phyloP scores from a whole-genome alignment of 1,284 basidiomycete genomes.

The Megacollybia platyphylla region DNA sequence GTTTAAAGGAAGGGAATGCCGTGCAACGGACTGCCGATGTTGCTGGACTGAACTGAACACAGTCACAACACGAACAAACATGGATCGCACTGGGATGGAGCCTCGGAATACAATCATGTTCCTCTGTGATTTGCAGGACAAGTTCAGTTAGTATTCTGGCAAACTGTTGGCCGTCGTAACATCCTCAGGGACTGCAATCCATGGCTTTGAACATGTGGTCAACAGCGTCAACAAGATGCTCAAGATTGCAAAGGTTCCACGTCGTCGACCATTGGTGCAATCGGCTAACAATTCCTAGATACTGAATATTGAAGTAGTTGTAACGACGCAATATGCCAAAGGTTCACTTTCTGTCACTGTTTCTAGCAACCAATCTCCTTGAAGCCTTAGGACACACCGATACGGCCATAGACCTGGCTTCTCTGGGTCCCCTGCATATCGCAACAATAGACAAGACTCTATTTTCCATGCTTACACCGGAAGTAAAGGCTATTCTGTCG shows the following conservation, averaged over 20 bases:
- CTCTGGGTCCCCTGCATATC: conserved; percentile 44
- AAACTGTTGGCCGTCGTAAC: conserved; percentile 2
- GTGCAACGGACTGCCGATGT: conserved; percentile 1
- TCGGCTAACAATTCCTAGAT: conserved; percentile 21
- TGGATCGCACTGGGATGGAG: background rate
- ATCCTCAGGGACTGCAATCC: conserved; percentile 35
- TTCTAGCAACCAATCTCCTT: conserved; percentile 2
- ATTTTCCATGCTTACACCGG: conserved; percentile 76
- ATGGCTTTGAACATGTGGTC: conserved; percentile 62
- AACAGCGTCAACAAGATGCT: conserved; percentile 63
- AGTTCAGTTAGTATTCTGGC: conserved; percentile 44
- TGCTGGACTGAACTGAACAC: background rate
- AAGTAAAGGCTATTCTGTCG: conserved; percentile 42
- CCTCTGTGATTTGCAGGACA: conserved; percentile 69
- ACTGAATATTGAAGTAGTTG: conserved; percentile 59
- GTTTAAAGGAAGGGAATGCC: conserved; percentile 13
- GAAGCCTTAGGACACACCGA: conserved; percentile 65
- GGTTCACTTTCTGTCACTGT: conserved; percentile 25
- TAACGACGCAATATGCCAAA: conserved; percentile 77
- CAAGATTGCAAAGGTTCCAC: conserved; percentile 54
- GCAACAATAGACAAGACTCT: conserved; percentile 58
- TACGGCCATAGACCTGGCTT: conserved; percentile 46
- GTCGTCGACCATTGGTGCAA: conserved; percentile 1
- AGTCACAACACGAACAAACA: conserved; percentile 3
- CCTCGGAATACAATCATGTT: conserved; percentile 34